A percentile compares a stretch with the other conserved stretches of the same genome.
These are phyloP conservation scores for Termitomyces sp. DNA, from an alignment of 768 basidiomycete species.

Conservation along the genomic window DNA sequence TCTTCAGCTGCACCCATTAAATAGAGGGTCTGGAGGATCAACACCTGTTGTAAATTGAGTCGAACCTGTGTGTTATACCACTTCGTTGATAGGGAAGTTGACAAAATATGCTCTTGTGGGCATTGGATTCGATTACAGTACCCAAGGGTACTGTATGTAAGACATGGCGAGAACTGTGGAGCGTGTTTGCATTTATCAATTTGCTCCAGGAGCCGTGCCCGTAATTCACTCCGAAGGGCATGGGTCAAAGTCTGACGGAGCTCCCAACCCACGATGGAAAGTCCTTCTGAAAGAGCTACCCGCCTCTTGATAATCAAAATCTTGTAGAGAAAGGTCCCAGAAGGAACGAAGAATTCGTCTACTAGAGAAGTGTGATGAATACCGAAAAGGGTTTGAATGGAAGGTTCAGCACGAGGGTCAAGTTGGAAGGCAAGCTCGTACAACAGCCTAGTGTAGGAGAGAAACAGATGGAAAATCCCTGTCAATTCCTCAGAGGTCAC, in stretches of 20 bases:
- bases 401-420: constrained; percentile 16
- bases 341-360: constrained; percentile 21
- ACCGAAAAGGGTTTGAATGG: constrained; percentile 28
- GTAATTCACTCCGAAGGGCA: constrained; percentile 21
- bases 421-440: constrained; percentile 19
- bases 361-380: constrained; percentile 19
- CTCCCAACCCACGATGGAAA: constrained; percentile 11
- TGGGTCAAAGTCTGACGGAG: constrained; percentile 18
- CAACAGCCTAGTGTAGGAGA: constrained; percentile 26
- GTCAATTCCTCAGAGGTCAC: constrained; percentile 21
- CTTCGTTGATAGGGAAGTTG: constrained; percentile 9
- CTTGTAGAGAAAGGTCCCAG: constrained; percentile 20
- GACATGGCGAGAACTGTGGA: constrained; percentile 32
- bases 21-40: constrained; percentile 29
- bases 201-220: constrained; percentile 22
- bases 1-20: too few species aligned
- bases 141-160: constrained; percentile 23
- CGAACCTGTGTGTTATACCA: constrained; percentile 35
- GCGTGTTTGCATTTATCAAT: constrained; percentile 24
- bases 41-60: constrained; percentile 43
- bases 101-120: constrained; percentile 27
- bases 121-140: constrained; percentile 29
- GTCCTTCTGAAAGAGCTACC: neutral
- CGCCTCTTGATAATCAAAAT: neutral
- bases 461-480: constrained; percentile 26